Base-by-base conservation (phyloP, 139 green algal species). In the Asterochloris erici region DNA sequence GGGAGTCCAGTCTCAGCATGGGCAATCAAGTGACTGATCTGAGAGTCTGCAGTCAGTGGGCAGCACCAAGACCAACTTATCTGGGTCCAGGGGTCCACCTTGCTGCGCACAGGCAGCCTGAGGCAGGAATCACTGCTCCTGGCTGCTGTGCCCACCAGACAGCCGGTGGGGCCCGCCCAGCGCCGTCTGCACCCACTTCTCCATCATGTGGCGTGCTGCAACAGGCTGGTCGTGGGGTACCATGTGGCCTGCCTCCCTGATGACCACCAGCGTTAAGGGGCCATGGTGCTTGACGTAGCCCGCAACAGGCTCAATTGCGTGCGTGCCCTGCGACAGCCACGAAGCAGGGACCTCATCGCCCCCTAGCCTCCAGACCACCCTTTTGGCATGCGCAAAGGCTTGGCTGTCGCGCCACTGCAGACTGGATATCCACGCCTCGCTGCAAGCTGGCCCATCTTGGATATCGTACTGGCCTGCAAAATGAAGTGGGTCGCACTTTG, bases 371-470 rank as follows among this genome's bases (percentile, higher is more conserved):
- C 68, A 66, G 61, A 77, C 68, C 26, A 81, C 24, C 0, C 24
- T 69, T 28, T 27, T 74, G 16, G 26, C 27, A 10, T 24, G 17
- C 21, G 26, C 28, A 66, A 82, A 79, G 13, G 14, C 61, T 28
- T 0, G 16, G 6, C 38, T 63, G 73, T 73, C 78, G 24, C 66
- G 54, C 91, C 91, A 95, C 0, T 90, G 66, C n/a, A 95, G 77
- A 23, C 60, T 74, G 19, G 64, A 47, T 10, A 95, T 87, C 91
- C 91, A 95, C 23, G 86, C 71, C 69, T 85, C 84, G 54, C 64
- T 85, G 68, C 81, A 88, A 27, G 88, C 91, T 0, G 88, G 80
- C n/a, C 91, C 91, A 47, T 95, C 91, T 27, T 94, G 92, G 9
- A 84, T 85, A 76, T 95, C 91, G 79, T 86, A 90, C 75, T 90